phyloP scores from a whole-genome alignment of 306 rosid genomes.

The Quercus aquifolioides region DNA sequence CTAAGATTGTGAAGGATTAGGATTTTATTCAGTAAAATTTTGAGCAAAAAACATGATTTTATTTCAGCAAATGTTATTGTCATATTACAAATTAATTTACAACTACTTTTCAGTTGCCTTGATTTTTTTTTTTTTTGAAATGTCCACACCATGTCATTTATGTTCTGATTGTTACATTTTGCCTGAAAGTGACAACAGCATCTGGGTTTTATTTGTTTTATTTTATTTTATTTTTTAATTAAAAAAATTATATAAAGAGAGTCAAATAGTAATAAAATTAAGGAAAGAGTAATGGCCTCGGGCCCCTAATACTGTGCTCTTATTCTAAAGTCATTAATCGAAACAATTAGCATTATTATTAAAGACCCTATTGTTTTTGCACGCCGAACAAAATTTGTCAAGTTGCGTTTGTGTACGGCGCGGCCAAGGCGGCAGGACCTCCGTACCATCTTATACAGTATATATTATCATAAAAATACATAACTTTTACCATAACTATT shows the following conservation, averaged over 20 bases:
- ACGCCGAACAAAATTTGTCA: conserved; percentile 9
- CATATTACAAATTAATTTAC: too few relatives aligned
- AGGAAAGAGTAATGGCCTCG: conserved; percentile 44
- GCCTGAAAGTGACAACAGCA: too few relatives aligned
- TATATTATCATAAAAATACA: too few relatives aligned
- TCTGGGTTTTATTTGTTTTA: too few relatives aligned
- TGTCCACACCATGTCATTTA: too few relatives aligned
- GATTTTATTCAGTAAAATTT: too few relatives aligned
- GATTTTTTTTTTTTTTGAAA: neutral
- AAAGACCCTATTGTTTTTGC: neutral
- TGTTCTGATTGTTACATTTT: too few relatives aligned
- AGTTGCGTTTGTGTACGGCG: conserved; percentile 38
- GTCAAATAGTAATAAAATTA: neutral
- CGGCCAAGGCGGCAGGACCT: conserved; percentile 35
- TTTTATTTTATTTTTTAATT: too few relatives aligned
- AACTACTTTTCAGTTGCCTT: neutral
- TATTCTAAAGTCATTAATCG: neutral
- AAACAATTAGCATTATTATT: neutral
- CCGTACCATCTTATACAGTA: conserved; percentile 12
- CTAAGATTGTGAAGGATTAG: too few relatives aligned
- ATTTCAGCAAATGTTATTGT: too few relatives aligned
- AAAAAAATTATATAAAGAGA: neutral
- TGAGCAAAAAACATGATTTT: too few relatives aligned
- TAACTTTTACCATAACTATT: too few relatives aligned
- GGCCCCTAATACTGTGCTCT: conserved; percentile 59